phyloP scores from a whole-genome alignment of 2,329 filamentous ascomycete genomes.

The Fusarium xylarioides region DNA sequence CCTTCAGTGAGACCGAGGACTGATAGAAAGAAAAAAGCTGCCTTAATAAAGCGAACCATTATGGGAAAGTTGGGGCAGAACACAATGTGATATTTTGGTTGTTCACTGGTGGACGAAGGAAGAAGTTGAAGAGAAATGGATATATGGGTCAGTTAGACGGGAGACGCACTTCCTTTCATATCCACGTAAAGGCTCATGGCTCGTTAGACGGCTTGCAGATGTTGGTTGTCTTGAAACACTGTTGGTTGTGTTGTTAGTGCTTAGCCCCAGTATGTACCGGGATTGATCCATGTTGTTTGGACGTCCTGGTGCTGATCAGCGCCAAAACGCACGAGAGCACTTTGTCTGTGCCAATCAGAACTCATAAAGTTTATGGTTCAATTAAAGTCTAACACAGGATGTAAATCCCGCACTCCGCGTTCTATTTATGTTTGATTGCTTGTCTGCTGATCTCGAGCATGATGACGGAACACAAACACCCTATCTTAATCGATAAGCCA shows the following conservation, averaged over 20 bases:
- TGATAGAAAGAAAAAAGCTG: not conserved
- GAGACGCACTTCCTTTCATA: not conserved
- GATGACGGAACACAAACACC: too few species aligned
- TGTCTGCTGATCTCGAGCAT: not conserved
- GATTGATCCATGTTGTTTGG: not conserved
- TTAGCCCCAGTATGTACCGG: not conserved
- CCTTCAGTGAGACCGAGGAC: not conserved
- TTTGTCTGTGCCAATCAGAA: fast-evolving
- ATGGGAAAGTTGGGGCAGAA: not conserved
- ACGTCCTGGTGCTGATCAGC: not conserved
- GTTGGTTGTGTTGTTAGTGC: not conserved
- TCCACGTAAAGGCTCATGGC: fast-evolving
- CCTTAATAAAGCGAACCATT: not conserved
- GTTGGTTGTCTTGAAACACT: not conserved
- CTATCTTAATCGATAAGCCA: too few species aligned
- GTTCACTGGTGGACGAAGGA: not conserved
- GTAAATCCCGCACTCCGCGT: not conserved
- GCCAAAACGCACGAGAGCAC: not conserved
- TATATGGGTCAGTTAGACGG: fast-evolving
- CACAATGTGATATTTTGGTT: not conserved
- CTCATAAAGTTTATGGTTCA: not conserved
- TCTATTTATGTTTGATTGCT: not conserved
- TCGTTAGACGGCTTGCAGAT: not conserved
- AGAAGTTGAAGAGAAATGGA: not conserved
- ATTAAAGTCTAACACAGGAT: not conserved